These are phyloP conservation scores for Macadamia tetraphylla DNA, from an alignment of 164 flowering plant genomes.

Conservation along the genomic window DNA sequence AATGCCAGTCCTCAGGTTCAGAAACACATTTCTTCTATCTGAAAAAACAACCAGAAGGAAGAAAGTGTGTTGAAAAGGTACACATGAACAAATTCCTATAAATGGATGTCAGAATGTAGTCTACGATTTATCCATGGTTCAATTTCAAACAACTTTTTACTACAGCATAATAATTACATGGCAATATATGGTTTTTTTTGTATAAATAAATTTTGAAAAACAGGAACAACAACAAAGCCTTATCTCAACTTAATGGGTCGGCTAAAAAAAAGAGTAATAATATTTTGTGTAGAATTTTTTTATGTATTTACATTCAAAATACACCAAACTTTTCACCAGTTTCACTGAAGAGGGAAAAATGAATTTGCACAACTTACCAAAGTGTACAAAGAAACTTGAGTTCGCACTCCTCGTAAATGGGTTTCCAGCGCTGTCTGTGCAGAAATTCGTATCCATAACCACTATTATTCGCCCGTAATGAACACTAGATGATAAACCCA, in stretches of 20 bases:
- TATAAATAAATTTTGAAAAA: too few species aligned
- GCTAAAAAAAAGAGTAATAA: too few species aligned
- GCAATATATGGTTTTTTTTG: too few species aligned
- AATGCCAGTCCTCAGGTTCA: slow-evolving; percentile 57
- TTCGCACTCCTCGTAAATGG: slow-evolving; percentile 50
- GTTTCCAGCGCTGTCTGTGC: slow-evolving; percentile 81
- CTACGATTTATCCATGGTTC: too few species aligned
- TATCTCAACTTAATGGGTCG: too few species aligned
- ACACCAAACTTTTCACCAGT: neutral
- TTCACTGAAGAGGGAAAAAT: neutral
- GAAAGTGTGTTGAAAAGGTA: neutral
- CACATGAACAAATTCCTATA: too few species aligned
- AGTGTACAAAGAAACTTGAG: slow-evolving; percentile 61
- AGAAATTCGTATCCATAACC: slow-evolving; percentile 74
- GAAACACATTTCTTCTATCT: slow-evolving; percentile 79
- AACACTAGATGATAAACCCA: slow-evolving; percentile 43
- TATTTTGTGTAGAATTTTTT: neutral
- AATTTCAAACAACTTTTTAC: too few species aligned
- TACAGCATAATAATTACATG: too few species aligned
- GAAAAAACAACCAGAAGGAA: slow-evolving; percentile 12
- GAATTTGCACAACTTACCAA: slow-evolving; percentile 48
- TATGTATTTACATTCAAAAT: neutral
- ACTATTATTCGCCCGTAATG: slow-evolving; percentile 65
- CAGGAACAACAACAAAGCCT: too few species aligned
- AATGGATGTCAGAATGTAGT: too few species aligned